Evolutionary conservation across 306 rosid genomes (phyloP).

Genomic region (Gastrolobium bilobum): DNA sequence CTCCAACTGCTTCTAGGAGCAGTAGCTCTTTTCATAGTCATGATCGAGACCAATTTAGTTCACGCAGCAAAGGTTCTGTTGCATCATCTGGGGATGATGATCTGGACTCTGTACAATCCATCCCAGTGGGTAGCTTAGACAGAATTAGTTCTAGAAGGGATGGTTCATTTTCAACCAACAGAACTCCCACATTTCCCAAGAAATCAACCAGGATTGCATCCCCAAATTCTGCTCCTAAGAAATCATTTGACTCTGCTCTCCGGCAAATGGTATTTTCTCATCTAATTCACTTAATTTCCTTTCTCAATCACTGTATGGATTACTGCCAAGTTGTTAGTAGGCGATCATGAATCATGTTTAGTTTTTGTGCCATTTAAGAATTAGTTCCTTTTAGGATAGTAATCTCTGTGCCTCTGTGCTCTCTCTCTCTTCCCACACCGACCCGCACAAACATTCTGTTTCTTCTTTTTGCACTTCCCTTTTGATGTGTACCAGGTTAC

Average conservation of each 20-base stretch:
- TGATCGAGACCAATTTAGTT: slow-evolving; percentile 79
- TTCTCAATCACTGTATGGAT: background rate
- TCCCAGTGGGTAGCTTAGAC: slow-evolving; percentile 71
- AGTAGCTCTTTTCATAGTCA: slow-evolving; percentile 77
- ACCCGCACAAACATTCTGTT: background rate
- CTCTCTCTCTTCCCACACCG: background rate
- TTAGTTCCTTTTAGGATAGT: slow-evolving; percentile 34
- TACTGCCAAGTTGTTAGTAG: slow-evolving; percentile 6
- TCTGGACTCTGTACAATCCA: slow-evolving; percentile 78
- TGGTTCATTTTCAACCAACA: slow-evolving; percentile 62
- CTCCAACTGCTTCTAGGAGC: slow-evolving; percentile 87
- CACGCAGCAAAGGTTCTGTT: slow-evolving; percentile 81
- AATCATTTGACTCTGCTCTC: slow-evolving; percentile 75
- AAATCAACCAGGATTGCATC: slow-evolving; percentile 65
- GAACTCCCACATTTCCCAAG: slow-evolving; percentile 66
- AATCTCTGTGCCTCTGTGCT: slow-evolving; percentile 20
- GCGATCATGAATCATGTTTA: slow-evolving; percentile 32
- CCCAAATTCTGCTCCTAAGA: slow-evolving; percentile 78
- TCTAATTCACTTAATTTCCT: slow-evolving; percentile 25
- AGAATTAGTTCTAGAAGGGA: slow-evolving; percentile 63
- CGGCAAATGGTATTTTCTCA: slow-evolving; percentile 76
- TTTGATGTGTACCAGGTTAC: slow-evolving; percentile 6
- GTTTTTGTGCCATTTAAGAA: slow-evolving; percentile 17
- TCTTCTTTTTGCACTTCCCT: slow-evolving; percentile 6
- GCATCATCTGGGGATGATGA: slow-evolving; percentile 89